Percentiles rank a stretch among this genome's conserved stretches.
phyloP scores from a whole-genome alignment of 2,329 filamentous ascomycete genomes.

The Aspergillus oerlinghausenensis region DNA sequence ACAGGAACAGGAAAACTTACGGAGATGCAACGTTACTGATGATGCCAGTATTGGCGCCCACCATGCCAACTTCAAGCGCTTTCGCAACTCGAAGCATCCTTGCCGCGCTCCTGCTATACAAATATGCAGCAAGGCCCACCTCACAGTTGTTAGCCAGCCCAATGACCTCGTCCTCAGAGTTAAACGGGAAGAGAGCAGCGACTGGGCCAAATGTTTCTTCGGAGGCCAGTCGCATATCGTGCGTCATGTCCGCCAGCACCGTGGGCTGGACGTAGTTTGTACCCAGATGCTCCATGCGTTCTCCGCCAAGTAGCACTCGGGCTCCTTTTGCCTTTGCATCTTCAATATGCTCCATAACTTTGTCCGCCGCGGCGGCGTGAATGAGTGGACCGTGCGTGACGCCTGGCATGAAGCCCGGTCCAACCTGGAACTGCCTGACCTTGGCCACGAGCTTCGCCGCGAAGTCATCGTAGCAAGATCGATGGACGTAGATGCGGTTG shows the following conservation, averaged over 20 bases:
- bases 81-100: slow-evolving; percentile 58
- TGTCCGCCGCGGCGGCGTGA: slow-evolving; percentile 73
- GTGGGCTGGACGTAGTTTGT: slow-evolving; percentile 87
- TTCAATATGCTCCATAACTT: slow-evolving; percentile 73
- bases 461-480: slow-evolving; percentile 50
- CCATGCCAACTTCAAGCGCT: slow-evolving; percentile 49
- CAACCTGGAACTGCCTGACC: slow-evolving; percentile 47
- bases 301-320: slow-evolving; percentile 69
- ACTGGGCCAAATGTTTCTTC: slow-evolving; percentile 98
- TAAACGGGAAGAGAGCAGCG: slow-evolving; percentile 82
- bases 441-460: slow-evolving; percentile 51
- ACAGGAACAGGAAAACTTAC: slow-evolving; percentile 26
- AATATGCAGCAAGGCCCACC: slow-evolving; percentile 90
- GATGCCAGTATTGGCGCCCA: slow-evolving; percentile 66
- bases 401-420: slow-evolving; percentile 42
- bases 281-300: slow-evolving; percentile 70
- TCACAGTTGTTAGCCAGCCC: slow-evolving; percentile 73
- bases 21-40: slow-evolving; percentile 52
- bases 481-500: slow-evolving; percentile 51
- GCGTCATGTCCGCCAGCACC: slow-evolving; percentile 79
- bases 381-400: slow-evolving; percentile 53
- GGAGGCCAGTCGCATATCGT: slow-evolving; percentile 73
- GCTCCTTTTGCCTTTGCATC: slow-evolving; percentile 76
- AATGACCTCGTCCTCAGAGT: slow-evolving; percentile 83
- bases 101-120: slow-evolving; percentile 66